Conservation (phyloP, 768 basidiomycete species). For the Rhodotorula toruloides region DNA sequence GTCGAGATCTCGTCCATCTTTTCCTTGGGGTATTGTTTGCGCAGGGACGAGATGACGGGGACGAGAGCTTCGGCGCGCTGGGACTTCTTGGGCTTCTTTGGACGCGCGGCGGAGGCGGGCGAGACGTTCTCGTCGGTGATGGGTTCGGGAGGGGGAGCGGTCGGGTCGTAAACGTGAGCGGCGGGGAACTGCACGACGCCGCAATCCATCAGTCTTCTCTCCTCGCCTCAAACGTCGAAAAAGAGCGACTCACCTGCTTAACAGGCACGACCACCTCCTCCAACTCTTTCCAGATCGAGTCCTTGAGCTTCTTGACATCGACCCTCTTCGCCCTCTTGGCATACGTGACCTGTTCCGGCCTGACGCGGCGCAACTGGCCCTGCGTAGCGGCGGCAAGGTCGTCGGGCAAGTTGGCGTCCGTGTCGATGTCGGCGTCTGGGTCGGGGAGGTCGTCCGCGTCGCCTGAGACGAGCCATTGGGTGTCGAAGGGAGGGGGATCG, state of each 20-base stretch:
- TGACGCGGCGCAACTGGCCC: slow-evolving; percentile 62
- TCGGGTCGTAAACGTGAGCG: slow-evolving; percentile 12
- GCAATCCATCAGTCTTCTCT: background rate
- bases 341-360: slow-evolving; percentile 86
- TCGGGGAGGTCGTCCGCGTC: slow-evolving; percentile 35
- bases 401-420: slow-evolving; percentile 53
- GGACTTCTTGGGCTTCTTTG: background rate
- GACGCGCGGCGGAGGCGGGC: background rate
- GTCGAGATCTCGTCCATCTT: slow-evolving; percentile 99
- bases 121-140: background rate
- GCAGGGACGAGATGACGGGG: slow-evolving; percentile 70
- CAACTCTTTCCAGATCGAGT: slow-evolving; percentile 92
- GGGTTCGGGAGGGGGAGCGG: background rate
- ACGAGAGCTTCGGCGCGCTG: slow-evolving; percentile 30
- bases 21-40: slow-evolving; percentile 75
- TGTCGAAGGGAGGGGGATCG: slow-evolving; percentile 25
- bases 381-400: slow-evolving; percentile 81
- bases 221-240: background rate
- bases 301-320: slow-evolving; percentile 92
- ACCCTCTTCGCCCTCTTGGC: slow-evolving; percentile 93
- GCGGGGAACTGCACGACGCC: slow-evolving; percentile 12
- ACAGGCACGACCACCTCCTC: slow-evolving; percentile 51
- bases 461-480: slow-evolving; percentile 32
- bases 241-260: slow-evolving; percentile 21
- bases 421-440: slow-evolving; percentile 35